Percentiles rank a stretch among this genome's conserved stretches.
These are phyloP conservation scores for Trifolium dubium DNA, from an alignment of 306 rosid species.

Conservation along the genomic window DNA sequence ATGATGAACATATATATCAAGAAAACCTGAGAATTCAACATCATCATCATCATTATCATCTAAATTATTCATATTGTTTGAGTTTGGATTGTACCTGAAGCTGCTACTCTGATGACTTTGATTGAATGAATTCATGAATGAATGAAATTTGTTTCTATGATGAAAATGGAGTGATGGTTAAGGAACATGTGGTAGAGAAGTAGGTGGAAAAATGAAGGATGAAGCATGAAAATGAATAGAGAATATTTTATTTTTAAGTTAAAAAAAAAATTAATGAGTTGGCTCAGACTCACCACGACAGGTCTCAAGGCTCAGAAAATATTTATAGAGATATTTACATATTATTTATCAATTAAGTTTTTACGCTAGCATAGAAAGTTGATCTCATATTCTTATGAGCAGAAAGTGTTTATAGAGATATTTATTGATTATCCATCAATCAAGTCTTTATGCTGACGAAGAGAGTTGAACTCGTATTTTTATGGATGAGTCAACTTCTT, in stretches of 20 bases:
- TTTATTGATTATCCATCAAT: no score
- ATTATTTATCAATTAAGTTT: no score
- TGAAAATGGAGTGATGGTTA: slow-evolving; percentile 32
- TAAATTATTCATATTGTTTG: slow-evolving; percentile 45
- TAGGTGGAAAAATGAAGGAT: slow-evolving; percentile 52
- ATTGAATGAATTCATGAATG: slow-evolving; percentile 70
- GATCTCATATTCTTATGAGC: no score
- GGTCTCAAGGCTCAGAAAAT: no score
- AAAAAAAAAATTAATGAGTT: no score
- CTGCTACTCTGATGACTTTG: slow-evolving; percentile 49
- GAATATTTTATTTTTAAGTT: neutral
- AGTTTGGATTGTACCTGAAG: slow-evolving; percentile 67
- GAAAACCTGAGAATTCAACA: slow-evolving; percentile 64
- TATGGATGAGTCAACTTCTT: no score
- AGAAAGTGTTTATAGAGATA: no score
- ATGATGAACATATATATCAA: slow-evolving; percentile 83
- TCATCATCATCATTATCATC: slow-evolving; percentile 41
- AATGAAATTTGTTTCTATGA: slow-evolving; percentile 38
- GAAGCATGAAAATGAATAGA: slow-evolving; percentile 46
- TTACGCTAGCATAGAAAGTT: no score
- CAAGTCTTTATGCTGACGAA: no score
- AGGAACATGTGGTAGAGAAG: slow-evolving; percentile 40
- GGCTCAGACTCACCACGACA: no score
- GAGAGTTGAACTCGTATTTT: no score
- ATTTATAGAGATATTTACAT: no score